These are phyloP conservation scores for Amauroascus verrucosus DNA, from an alignment of 2,329 filamentous ascomycete species.

Conservation along the genomic window DNA sequence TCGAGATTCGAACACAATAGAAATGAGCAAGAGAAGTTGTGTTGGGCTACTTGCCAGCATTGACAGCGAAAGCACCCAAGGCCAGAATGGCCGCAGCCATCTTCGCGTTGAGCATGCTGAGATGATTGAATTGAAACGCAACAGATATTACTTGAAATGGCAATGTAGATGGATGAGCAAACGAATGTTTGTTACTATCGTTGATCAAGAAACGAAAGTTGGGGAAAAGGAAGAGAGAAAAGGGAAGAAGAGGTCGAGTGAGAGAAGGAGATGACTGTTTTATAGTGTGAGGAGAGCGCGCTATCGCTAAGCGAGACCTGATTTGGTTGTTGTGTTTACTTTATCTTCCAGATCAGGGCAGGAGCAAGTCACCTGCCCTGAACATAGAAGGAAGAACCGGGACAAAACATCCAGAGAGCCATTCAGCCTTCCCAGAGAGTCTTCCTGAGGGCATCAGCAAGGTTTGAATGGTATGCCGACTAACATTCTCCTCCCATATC, in stretches of 20 bases:
- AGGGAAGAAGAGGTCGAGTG: slow-evolving; percentile 3
- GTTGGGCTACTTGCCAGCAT: slow-evolving; percentile 19
- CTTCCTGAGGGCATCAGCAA: not conserved
- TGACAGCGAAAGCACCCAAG: slow-evolving; percentile 16
- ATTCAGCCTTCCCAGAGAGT: not conserved
- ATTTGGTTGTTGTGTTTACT: not conserved
- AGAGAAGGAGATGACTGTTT: slow-evolving; percentile 10
- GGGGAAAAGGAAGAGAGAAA: slow-evolving; percentile 3
- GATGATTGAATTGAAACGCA: not conserved
- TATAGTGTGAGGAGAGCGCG: slow-evolving; percentile 11
- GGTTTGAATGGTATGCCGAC: not conserved
- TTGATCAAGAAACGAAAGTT: not conserved
- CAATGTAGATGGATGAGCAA: not conserved
- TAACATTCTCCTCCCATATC: not conserved
- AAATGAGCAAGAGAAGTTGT: not conserved
- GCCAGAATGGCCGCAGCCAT: slow-evolving; percentile 20
- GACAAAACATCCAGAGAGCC: not conserved
- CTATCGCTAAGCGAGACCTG: slow-evolving; percentile 11
- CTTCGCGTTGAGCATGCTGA: slow-evolving; percentile 16
- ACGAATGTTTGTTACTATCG: slow-evolving; percentile 1
- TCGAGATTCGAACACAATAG: not conserved
- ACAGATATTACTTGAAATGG: not conserved
- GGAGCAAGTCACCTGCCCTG: slow-evolving; percentile 7
- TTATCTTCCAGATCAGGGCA: slow-evolving; percentile 1
- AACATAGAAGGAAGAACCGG: not conserved